Percentiles rank a stretch among this genome's conserved stretches.
Evolutionary conservation across 768 basidiomycete genomes (phyloP).

Genomic region (Phylloporus sp.): DNA sequence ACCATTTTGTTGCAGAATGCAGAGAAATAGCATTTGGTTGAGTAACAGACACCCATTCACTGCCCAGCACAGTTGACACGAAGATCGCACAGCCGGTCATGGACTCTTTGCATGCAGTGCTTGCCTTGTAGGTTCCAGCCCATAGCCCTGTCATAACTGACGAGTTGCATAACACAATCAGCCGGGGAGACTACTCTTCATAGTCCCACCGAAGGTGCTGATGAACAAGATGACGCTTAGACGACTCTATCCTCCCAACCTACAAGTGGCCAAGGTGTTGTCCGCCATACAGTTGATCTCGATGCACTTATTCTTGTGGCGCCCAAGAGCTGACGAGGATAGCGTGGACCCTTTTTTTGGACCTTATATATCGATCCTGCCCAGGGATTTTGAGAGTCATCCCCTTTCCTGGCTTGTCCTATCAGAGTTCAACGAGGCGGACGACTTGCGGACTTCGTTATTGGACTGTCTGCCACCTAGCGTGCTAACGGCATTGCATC

Average conservation of each 20-base stretch:
- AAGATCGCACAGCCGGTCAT: constrained; percentile 46
- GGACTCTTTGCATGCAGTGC: constrained; percentile 58
- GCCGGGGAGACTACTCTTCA: constrained; percentile 59
- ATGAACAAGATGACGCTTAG: constrained; percentile 71
- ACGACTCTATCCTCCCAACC: constrained; percentile 47
- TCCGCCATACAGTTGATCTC: constrained; percentile 75
- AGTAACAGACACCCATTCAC: constrained; percentile 16
- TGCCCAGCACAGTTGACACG: constrained; percentile 2
- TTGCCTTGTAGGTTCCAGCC: constrained; percentile 36
- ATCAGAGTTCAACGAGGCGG: constrained; percentile 16
- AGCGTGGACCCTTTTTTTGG: constrained; percentile 58
- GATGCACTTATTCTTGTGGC: constrained; percentile 72
- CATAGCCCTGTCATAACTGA: neutral
- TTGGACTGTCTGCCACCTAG: constrained; percentile 48
- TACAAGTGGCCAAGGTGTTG: constrained; percentile 27
- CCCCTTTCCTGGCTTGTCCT: constrained; percentile 73
- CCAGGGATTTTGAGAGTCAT: constrained; percentile 68
- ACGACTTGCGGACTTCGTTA: constrained; percentile 26
- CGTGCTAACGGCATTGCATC: constrained; percentile 38
- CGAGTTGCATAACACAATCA: constrained; percentile 24
- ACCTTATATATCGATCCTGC: constrained; percentile 78
- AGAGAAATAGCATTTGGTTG: constrained; percentile 49
- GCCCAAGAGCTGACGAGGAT: constrained; percentile 39
- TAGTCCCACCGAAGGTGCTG: constrained; percentile 64
- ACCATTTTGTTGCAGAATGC: constrained; percentile 50